Evolutionary conservation across 2,329 filamentous ascomycete species (phyloP).

Genomic region (Blumeria graminis): DNA sequence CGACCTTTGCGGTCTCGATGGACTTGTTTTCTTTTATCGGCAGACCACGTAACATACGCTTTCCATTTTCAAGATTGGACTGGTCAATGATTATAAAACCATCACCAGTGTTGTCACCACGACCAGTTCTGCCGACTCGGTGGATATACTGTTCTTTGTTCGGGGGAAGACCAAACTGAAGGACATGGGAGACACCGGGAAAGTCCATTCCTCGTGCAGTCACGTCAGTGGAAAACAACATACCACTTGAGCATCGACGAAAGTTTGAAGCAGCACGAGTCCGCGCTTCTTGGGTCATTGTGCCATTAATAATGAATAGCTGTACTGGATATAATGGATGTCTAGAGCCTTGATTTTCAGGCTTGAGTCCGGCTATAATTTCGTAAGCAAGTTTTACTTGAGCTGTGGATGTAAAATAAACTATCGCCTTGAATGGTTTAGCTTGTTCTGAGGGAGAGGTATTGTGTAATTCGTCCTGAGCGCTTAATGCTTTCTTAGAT

Average conservation of each 20-base stretch:
- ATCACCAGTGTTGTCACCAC: constrained; percentile 48
- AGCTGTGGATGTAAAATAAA: constrained; percentile 65
- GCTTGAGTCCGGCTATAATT: constrained; percentile 20
- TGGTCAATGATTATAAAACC: constrained; percentile 19
- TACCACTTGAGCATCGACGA: constrained; percentile 31
- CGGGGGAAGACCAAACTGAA: constrained; percentile 42
- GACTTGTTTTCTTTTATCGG: constrained; percentile 11
- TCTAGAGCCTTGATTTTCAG: constrained; percentile 6
- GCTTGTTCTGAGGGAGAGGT: constrained; percentile 2
- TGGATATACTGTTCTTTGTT: constrained; percentile 52
- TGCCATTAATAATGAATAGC: constrained; percentile 44
- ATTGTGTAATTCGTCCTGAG: constrained; percentile 4
- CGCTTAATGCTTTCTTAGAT: constrained; percentile 17
- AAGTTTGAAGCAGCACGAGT: constrained; percentile 51
- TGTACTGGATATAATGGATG: constrained; percentile 12
- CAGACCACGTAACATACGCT: constrained; percentile 10
- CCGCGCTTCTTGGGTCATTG: constrained; percentile 44
- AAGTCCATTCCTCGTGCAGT: constrained; percentile 70
- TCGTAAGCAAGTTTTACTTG: constrained; percentile 42
- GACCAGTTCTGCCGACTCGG: constrained; percentile 50
- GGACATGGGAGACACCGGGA: constrained; percentile 53
- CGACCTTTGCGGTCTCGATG: constrained; percentile 10
- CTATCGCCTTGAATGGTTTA: constrained; percentile 61
- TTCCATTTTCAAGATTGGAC: constrained; percentile 6
- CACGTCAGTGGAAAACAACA: constrained; percentile 60